Evolutionary conservation across 2,329 filamentous ascomycete genomes (phyloP).

Genomic region (Periconia macrospinosa): DNA sequence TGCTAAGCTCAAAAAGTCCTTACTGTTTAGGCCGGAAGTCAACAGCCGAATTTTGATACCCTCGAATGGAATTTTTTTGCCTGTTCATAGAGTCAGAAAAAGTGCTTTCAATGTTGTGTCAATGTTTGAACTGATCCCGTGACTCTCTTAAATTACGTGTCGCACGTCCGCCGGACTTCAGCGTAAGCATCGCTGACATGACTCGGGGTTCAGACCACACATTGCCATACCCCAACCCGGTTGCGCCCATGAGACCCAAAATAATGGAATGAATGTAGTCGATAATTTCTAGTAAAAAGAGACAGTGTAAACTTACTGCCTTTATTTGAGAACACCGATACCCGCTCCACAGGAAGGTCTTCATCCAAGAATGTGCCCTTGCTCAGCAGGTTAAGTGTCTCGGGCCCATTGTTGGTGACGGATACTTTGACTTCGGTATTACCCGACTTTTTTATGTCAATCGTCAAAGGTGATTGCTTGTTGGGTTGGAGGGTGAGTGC

Average conservation of each 20-base stretch:
- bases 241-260: background rate
- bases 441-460: slow-evolving; percentile 45
- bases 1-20: slow-evolving; percentile 55
- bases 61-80: slow-evolving; percentile 52
- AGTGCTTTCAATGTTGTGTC: background rate
- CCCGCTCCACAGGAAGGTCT: slow-evolving; percentile 55
- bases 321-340: slow-evolving; percentile 54
- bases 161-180: background rate
- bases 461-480: slow-evolving; percentile 35
- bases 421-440: slow-evolving; percentile 59
- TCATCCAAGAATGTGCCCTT: slow-evolving; percentile 58
- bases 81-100: slow-evolving; percentile 30
- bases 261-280: background rate
- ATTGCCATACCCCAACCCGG: background rate
- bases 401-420: slow-evolving; percentile 57
- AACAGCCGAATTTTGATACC: slow-evolving; percentile 57
- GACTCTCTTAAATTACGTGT: background rate
- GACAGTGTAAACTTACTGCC: slow-evolving; percentile 27
- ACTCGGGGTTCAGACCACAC: background rate
- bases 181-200: background rate
- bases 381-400: slow-evolving; percentile 56
- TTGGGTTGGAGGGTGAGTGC: slow-evolving; percentile 30
- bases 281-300: background rate
- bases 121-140: background rate
- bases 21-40: slow-evolving; percentile 48